Evolutionary conservation across 1,139 yeast genomes (phyloP).

Genomic region (Lodderomyces margitis): DNA sequence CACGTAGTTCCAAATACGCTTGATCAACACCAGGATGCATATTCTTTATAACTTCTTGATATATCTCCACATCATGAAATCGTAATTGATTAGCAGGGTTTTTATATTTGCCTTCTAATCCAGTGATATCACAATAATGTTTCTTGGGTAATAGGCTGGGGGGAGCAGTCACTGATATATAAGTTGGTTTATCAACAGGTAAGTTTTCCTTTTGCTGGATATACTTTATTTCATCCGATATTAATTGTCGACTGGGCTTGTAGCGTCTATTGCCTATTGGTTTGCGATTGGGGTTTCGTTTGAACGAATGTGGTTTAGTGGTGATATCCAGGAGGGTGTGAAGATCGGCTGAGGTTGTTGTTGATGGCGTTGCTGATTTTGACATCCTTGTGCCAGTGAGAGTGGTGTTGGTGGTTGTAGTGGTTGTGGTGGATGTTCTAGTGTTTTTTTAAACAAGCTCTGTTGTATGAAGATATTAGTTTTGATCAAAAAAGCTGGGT

Average conservation of each 20-base stretch:
- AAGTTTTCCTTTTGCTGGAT: conserved; percentile 41
- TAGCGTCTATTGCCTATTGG: conserved; percentile 58
- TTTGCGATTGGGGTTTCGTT: conserved; percentile 45
- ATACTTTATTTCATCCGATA: conserved; percentile 75
- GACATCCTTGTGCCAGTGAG: background rate
- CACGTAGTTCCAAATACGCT: conserved; percentile 82
- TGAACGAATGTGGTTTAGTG: conserved; percentile 51
- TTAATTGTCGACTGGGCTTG: conserved; percentile 72
- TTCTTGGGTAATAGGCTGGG: conserved; percentile 81
- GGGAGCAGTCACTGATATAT: conserved; percentile 72
- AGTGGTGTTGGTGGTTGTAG: background rate
- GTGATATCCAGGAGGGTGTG: conserved; percentile 41
- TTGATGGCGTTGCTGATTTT: conserved; percentile 1
- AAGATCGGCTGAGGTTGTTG: conserved; percentile 20
- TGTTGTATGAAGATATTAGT: too few relatives aligned
- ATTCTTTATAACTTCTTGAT: conserved; percentile 68
- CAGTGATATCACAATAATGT: conserved; percentile 93
- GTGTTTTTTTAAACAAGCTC: too few relatives aligned
- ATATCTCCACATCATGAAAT: conserved; percentile 82
- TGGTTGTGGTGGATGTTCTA: background rate
- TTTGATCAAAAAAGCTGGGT: too few relatives aligned
- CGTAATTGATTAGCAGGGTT: conserved; percentile 76
- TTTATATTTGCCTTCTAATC: conserved; percentile 74
- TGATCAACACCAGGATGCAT: conserved; percentile 93
- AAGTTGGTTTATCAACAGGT: conserved; percentile 53